Evolutionary conservation across 2,329 filamentous ascomycete species (phyloP).

Genomic region (Akanthomyces lecanii): DNA sequence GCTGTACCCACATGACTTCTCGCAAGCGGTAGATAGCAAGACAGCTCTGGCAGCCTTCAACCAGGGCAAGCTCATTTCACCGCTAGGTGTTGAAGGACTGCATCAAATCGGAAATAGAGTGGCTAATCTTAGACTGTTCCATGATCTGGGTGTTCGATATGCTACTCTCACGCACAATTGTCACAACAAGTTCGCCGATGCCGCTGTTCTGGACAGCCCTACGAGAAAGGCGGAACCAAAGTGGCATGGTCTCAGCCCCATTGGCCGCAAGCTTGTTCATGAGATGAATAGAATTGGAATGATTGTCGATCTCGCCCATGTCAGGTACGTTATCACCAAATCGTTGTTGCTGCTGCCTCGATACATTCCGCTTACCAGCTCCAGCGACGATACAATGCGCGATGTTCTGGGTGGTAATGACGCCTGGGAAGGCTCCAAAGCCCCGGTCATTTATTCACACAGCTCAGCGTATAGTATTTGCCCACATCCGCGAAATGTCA

Average conservation of each 20-base stretch:
- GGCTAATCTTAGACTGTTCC: constrained; percentile 69
- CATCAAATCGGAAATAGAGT: constrained; percentile 90
- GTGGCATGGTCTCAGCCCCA: constrained; percentile 68
- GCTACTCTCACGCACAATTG: constrained; percentile 90
- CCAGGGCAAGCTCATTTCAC: constrained; percentile 65
- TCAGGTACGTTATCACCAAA: constrained; percentile 32
- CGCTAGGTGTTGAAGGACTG: constrained; percentile 78
- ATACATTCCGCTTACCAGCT: background rate
- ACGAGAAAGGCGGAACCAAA: constrained; percentile 49
- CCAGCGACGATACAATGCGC: constrained; percentile 71
- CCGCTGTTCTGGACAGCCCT: constrained; percentile 61
- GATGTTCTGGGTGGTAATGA: constrained; percentile 67
- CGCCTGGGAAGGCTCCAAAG: constrained; percentile 66
- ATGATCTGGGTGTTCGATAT: constrained; percentile 78
- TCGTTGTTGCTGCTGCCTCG: too few relatives aligned
- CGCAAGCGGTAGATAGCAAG: constrained; percentile 55
- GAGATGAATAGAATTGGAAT: constrained; percentile 96
- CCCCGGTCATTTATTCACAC: constrained; percentile 86
- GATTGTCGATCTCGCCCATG: constrained; percentile 85
- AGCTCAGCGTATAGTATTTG: constrained; percentile 77
- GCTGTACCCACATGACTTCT: constrained; percentile 66
- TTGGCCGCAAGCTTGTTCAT: constrained; percentile 63
- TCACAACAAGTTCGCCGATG: constrained; percentile 85
- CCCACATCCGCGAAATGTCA: constrained; percentile 85
- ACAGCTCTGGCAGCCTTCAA: constrained; percentile 60